Evolutionary conservation across 352 stramenopile species (phyloP).

Genomic region (Thalassiosira livingstoniorum): DNA sequence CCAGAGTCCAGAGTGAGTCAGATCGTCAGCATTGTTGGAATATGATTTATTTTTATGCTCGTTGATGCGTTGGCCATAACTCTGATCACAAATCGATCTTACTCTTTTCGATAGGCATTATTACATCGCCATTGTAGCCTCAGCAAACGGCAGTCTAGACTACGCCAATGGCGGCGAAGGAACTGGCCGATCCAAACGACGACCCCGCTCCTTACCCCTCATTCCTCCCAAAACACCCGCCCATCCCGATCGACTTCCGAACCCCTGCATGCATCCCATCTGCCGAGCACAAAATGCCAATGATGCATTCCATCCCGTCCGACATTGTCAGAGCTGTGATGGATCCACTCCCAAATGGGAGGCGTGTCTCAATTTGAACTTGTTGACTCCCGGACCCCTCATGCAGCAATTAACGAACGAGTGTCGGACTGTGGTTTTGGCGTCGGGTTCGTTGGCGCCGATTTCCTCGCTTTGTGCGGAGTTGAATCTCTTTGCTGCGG

Average conservation of each 20-base stretch:
- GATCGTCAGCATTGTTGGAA: slow-evolving; percentile 4
- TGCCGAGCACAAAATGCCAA: slow-evolving; percentile 39
- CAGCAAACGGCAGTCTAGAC: slow-evolving; percentile 74
- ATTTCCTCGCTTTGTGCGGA: slow-evolving; percentile 76
- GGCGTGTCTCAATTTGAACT: slow-evolving; percentile 62
- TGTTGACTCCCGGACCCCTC: slow-evolving; percentile 71
- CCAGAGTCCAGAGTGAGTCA: slow-evolving; percentile 46
- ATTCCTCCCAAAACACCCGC: slow-evolving; percentile 50
- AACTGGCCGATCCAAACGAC: slow-evolving; percentile 26
- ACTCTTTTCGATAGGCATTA: slow-evolving; percentile 62
- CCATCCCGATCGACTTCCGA: slow-evolving; percentile 41
- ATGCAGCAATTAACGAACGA: slow-evolving; percentile 65
- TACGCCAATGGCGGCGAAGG: slow-evolving; percentile 59
- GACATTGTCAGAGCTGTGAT: slow-evolving; percentile 67
- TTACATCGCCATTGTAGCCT: slow-evolving; percentile 59
- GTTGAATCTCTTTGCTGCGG: slow-evolving; percentile 65
- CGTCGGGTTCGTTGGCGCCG: slow-evolving; percentile 71
- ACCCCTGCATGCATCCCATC: slow-evolving; percentile 49
- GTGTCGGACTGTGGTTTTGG: slow-evolving; percentile 71
- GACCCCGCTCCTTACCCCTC: slow-evolving; percentile 45
- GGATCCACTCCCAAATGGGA: slow-evolving; percentile 64
- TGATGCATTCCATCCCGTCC: slow-evolving; percentile 51
- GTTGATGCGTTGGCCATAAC: slow-evolving; percentile 17
- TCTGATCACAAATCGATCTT: slow-evolving; percentile 69
- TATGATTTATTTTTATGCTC: slow-evolving; percentile 5